phyloP scores from a whole-genome alignment of 2,329 filamentous ascomycete species.

The Penicillium olsonii region DNA sequence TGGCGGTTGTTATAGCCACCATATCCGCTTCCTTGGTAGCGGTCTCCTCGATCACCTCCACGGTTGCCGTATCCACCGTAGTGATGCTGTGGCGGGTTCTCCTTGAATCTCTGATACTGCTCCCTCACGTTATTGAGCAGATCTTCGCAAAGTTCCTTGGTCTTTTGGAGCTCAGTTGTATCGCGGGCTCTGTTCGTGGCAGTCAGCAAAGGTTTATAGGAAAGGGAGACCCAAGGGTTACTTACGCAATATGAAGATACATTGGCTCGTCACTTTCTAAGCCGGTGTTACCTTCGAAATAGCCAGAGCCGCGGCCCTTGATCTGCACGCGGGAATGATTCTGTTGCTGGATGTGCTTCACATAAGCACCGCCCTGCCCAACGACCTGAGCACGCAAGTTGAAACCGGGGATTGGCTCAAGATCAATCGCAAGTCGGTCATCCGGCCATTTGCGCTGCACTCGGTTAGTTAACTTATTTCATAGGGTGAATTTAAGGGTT shows the following conservation, averaged over 20 bases:
- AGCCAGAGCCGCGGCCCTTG: conserved; percentile 93
- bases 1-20: conserved; percentile 38
- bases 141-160: conserved; percentile 86
- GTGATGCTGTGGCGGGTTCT: conserved; percentile 67
- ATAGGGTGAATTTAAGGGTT: neutral
- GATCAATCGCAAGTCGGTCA: conserved; percentile 85
- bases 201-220: conserved; percentile 8
- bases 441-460: conserved; percentile 95
- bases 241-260: conserved; percentile 90
- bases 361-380: conserved; percentile 88
- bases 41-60: conserved; percentile 22
- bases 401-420: conserved; percentile 91
- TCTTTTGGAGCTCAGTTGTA: conserved; percentile 78
- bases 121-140: conserved; percentile 82
- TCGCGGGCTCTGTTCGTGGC: conserved; percentile 71
- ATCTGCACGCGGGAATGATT: conserved; percentile 96
- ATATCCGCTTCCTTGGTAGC: conserved; percentile 35
- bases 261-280: conserved; percentile 92
- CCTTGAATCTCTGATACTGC: conserved; percentile 90
- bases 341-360: conserved; percentile 97
- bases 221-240: neutral
- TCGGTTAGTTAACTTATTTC: conserved; percentile 16
- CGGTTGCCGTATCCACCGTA: conserved; percentile 58
- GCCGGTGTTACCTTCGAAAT: conserved; percentile 85
- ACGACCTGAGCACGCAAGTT: conserved; percentile 96